Percentiles rank a stretch among this genome's conserved stretches.
phyloP scores from a whole-genome alignment of 2,329 filamentous ascomycete species.

The Chalaropsis thielavioides region DNA sequence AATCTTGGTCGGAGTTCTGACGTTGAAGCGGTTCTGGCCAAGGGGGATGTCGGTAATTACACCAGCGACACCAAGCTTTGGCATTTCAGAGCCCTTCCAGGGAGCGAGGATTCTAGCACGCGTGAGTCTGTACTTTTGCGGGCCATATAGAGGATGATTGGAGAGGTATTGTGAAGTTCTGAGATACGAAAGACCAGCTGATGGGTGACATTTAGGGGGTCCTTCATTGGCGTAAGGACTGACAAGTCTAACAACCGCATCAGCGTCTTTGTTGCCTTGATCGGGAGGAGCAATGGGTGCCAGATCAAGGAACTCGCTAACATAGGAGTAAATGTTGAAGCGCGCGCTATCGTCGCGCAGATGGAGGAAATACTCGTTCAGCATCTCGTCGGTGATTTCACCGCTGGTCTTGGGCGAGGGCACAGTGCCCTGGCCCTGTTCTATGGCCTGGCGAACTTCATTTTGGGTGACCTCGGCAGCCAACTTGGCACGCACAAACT shows the following conservation, averaged over 20 bases:
- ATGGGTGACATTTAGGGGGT: conserved; percentile 47
- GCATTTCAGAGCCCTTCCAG: conserved; percentile 23
- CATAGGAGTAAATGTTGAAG: conserved; percentile 35
- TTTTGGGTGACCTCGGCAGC: conserved; percentile 32
- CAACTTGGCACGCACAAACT: conserved; percentile 36
- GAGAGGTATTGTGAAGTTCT: conserved; percentile 40
- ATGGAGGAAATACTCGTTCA: conserved; percentile 37
- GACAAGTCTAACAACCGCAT: conserved; percentile 16
- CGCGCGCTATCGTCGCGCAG: conserved; percentile 35
- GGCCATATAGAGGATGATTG: conserved; percentile 48
- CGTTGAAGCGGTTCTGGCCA: conserved; percentile 32
- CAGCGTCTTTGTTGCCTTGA: conserved; percentile 19
- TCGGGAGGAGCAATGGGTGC: conserved; percentile 33
- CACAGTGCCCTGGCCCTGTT: conserved; percentile 25
- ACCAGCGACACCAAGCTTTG: conserved; percentile 41
- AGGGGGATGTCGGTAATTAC: conserved; percentile 34
- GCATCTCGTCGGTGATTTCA: conserved; percentile 36
- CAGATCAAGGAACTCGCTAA: conserved; percentile 48
- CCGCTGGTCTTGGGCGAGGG: conserved; percentile 22
- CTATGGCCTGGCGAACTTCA: conserved; percentile 28
- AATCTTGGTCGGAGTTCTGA: conserved; percentile 18
- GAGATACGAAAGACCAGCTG: conserved; percentile 47
- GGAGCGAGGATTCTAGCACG: conserved; percentile 38
- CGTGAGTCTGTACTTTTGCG: conserved; percentile 38
- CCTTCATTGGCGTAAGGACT: conserved; percentile 38